Evolutionary conservation across 257 asterid species (phyloP), one percentile per base, ranked within the genome.

Genomic region (Ligustrum vulgare): DNA sequence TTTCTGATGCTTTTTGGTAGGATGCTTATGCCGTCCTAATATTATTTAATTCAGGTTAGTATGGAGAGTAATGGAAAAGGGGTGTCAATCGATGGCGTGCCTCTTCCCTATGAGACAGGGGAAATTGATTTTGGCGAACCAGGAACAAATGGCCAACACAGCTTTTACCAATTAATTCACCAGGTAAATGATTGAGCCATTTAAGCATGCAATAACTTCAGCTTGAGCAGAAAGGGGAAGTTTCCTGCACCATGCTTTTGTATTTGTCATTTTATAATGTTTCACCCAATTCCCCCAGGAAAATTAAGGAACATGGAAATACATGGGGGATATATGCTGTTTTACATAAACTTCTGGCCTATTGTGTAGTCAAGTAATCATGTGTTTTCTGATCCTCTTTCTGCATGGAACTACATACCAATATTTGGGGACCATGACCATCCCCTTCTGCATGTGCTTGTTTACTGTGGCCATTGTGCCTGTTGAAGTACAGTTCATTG

Each of bases 111-210:
- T 75, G 97, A 91, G 86, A 67, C 94, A 28, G 99, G 99, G 85
- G 99, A 95, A 84, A 95, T 95, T 84, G 99, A 95, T 88, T 95
- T 95, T 83, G 99, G 99, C 20, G 99, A 95, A 86, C 99, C 99
- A 51, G 99, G 99, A 80, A 95, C 98, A 73, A 95, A 95, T 76
- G 99, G 99, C 22, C 98, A 95, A 78, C 99, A 95, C 88, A 95
- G 99, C 88, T 95, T 95, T 87, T 95, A 95, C 89, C 99, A 95
- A 82, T 85, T 95, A 86, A 95, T 95, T 91, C 99, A 95, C 87
- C 99, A 95, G 98, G 99, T 92, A 84, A 65, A 43, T 70, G 41
- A 56, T 28, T 47, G 60, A 75, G 22, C 67, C 31, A 67, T 47
- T 43, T 69, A 74, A 67, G 37, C 69, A 33, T 49, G 47, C 58